Base-by-base conservation (phyloP, 768 basidiomycete genomes). In the Lentinula lateritia region DNA sequence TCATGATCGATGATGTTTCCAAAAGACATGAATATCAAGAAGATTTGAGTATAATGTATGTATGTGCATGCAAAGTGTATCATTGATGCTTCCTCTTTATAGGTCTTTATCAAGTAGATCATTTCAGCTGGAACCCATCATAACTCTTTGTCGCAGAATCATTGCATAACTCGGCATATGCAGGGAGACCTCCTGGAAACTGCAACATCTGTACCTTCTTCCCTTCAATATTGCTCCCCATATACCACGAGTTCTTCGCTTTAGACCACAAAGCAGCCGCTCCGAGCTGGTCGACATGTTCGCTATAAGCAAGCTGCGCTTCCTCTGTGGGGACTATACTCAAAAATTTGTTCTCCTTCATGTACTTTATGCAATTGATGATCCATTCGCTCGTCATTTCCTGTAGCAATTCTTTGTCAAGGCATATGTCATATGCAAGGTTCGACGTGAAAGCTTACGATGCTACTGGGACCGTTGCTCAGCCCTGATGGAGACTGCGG, bases 381-480 rank as follows among this genome's bases (percentile, higher is more conserved):
- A 69, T 65, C 68, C 69, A 70, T 52, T 65, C 63, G 23, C 67
- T 62, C 65, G 70, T 66, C 9, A 68, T 38, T 63, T 70, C 69
- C 70, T 71, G 50, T 48, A 28, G 20, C 50, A 16, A 34, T 52
- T 12, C 0, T n/a, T 48, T 50, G 18, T 39, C 16, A 5, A 16
- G 13, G 42, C 42, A n/a, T 43, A 39, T 8, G 1, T 6, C 42
- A n/a, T 43, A 39, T 8, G 1, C 38, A 13, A 39, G 38, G 13
- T 13, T 28, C 28, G 28, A 39, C 13, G 9, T 3, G 13, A 23
- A 13, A 9, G 57, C 64, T 20, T 20, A 67, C 66, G 34, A 58
- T 32, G 43, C 52, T 60, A 13, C 36, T 15, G 66, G 63, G 16
- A 4, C 61, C 66, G 32, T 64, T 64, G 32, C 61, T 39, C 36